Evolutionary conservation across 2,329 filamentous ascomycete genomes (phyloP).

Genomic region (Amesomyces nigricolor): DNA sequence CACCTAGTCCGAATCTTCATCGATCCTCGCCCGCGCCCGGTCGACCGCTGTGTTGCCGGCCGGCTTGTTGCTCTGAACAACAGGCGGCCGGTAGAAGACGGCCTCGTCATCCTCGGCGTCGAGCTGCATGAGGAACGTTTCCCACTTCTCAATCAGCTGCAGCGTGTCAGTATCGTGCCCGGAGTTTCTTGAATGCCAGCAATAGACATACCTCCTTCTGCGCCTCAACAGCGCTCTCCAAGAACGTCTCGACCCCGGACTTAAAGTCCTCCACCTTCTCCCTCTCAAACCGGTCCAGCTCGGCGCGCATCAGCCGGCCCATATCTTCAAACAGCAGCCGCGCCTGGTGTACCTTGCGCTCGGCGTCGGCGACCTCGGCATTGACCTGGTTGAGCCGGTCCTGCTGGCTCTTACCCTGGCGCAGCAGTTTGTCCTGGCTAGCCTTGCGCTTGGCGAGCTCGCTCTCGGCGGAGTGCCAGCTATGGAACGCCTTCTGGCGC

Average conservation of each 20-base stretch:
- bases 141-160: constrained; percentile 81
- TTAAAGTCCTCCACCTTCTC: constrained; percentile 99
- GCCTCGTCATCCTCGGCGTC: constrained; percentile 86
- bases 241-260: constrained; percentile 92
- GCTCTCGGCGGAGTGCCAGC: constrained; percentile 86
- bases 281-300: constrained; percentile 88
- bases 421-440: constrained; percentile 87
- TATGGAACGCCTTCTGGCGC: constrained; percentile 91
- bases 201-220: constrained; percentile 79
- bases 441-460: constrained; percentile 86
- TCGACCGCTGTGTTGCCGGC: constrained; percentile 56
- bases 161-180: background rate
- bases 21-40: constrained; percentile 52
- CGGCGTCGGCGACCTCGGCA: constrained; percentile 90
- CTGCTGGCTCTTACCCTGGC: constrained; percentile 92
- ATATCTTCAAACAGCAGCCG: constrained; percentile 93
- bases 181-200: background rate
- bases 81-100: constrained; percentile 58
- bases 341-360: constrained; percentile 87
- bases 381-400: constrained; percentile 88
- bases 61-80: constrained; percentile 48
- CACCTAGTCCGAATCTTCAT: constrained; percentile 54
- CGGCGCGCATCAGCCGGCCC: constrained; percentile 84
- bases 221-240: constrained; percentile 94
- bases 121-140: constrained; percentile 93